Evolutionary conservation across 805 yeast species (phyloP), one percentile per base, ranked within the genome.

Genomic region (Zygosaccharomyces lentus): DNA sequence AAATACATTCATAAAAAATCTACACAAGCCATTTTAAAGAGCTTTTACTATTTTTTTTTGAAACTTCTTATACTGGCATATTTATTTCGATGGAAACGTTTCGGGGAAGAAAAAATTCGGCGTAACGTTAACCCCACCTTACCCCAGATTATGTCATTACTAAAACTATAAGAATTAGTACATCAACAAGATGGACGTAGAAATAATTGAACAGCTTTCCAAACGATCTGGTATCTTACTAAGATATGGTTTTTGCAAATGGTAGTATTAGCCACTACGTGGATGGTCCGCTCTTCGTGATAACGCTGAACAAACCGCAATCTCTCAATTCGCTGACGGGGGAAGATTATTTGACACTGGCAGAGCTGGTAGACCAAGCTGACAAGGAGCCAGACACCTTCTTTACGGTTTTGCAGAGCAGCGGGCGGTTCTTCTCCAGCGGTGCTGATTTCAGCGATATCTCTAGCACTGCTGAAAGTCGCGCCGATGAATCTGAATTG

Each of bases 361-460:
- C 83, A 1, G 71, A 76, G 46, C 67, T 75, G 9, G 66, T 88
- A 9, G 79, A 79, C 52, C 59, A 71, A 48, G 89, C 95, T 0
- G 82, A 85, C 48, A 61, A 67, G 4, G 82, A 85, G 47, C 78
- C 78, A 19, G 69, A 72, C 16, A 81, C 91, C 0, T 58, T 75
- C 6, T 74, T 79, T 19, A 88, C 96, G 1, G 68, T 85, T 41
- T 65, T 88, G 40, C 81, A 79, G 58, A 74, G 88, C 27, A 71
- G 84, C 0, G 96, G 96, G 0, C 72, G 82, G 47, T 84, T 76
- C 62, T 88, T 87, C 64, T 80, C 88, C 21, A 84, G 95, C 6
- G 96, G 96, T 21, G 96, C 96, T 16, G 82, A 87, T 60, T 77
- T 85, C 42, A 72, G 69, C 40, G 58, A 55, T 9, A 62, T 57